These are phyloP conservation scores for Clohesyomyces aquaticus DNA, from an alignment of 495 filamentous ascomycete species.

Conservation along the genomic window DNA sequence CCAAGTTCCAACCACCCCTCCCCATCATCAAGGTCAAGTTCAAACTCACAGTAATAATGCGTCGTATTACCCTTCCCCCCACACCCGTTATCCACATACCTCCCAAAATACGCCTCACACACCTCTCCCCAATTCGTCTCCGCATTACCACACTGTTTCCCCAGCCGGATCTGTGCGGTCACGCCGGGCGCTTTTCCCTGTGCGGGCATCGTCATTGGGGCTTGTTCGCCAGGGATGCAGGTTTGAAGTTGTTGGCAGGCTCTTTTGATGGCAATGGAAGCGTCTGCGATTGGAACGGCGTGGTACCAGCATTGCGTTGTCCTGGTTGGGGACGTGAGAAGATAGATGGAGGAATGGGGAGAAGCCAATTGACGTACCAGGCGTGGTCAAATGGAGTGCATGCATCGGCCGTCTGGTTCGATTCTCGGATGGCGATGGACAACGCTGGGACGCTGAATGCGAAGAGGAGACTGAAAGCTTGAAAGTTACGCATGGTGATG, in stretches of 20 bases:
- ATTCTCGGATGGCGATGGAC: neutral
- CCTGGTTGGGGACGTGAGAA: neutral
- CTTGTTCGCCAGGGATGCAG: neutral
- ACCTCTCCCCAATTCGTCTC: neutral
- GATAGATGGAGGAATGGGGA: neutral
- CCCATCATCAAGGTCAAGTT: neutral
- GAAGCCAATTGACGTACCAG: neutral
- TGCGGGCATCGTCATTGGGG: neutral
- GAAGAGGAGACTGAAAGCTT: no score
- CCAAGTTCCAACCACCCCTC: neutral
- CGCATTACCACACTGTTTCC: neutral
- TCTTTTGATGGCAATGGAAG: neutral
- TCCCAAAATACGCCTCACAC: neutral
- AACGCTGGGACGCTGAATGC: no score
- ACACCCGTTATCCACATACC: neutral
- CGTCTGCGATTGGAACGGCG: neutral
- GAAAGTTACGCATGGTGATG: no score
- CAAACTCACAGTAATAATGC: neutral
- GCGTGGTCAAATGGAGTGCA: neutral
- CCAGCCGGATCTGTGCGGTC: neutral
- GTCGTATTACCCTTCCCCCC: neutral
- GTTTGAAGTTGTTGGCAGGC: neutral
- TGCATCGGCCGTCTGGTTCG: neutral
- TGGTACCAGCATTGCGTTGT: neutral
- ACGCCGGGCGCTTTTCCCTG: neutral